phyloP scores from a whole-genome alignment of 2,329 filamentous ascomycete species.

The Colletotrichum sansevieriae region DNA sequence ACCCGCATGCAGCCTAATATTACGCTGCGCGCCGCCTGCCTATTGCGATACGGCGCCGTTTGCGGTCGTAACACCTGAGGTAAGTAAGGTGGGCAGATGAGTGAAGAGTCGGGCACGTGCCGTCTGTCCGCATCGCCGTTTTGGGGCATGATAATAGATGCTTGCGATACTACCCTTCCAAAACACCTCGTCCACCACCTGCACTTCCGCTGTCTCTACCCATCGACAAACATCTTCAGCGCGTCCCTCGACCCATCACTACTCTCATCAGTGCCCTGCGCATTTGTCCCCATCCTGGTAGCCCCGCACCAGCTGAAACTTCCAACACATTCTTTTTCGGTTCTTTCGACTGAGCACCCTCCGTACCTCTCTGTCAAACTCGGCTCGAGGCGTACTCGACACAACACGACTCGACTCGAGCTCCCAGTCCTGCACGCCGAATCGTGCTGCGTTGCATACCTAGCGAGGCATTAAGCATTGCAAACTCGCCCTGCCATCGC shows the following conservation, averaged over 20 bases:
- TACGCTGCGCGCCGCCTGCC: too few species aligned
- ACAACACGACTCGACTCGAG: background rate
- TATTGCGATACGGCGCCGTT: too few species aligned
- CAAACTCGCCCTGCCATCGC: constrained; percentile 10
- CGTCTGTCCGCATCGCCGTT: background rate
- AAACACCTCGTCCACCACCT: constrained; percentile 29
- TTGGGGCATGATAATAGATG: constrained; percentile 33
- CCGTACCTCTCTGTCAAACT: too few species aligned
- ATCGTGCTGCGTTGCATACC: constrained; percentile 6
- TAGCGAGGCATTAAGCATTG: constrained; percentile 4
- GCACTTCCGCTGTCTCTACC: constrained; percentile 8
- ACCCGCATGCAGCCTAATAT: too few species aligned
- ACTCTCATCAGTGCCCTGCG: background rate
- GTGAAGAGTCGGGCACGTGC: background rate
- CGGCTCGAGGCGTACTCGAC: too few species aligned
- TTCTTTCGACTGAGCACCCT: background rate
- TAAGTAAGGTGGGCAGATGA: background rate
- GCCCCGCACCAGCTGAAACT: constrained; percentile 31
- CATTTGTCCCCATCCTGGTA: constrained; percentile 11
- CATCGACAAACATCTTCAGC: constrained; percentile 21
- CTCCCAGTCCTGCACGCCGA: background rate
- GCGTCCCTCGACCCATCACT: constrained; percentile 4
- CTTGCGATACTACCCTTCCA: constrained; percentile 35
- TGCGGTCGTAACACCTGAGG: too few species aligned
- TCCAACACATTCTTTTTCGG: background rate